Evolutionary conservation across 2,329 filamentous ascomycete species (phyloP).

Genomic region (Penicillium paneum): DNA sequence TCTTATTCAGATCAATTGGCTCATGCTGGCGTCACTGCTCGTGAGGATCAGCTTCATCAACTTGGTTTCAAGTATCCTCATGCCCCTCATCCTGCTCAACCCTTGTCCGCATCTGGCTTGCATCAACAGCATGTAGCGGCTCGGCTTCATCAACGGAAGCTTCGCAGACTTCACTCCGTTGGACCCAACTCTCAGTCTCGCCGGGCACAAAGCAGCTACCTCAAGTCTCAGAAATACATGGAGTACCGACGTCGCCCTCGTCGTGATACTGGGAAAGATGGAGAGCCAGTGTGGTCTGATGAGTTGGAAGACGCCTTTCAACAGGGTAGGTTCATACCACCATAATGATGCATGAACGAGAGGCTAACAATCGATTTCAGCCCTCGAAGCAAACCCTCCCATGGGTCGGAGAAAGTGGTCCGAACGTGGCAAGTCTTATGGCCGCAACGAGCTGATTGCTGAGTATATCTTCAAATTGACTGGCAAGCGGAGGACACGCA

Average conservation of each 20-base stretch:
- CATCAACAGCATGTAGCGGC: constrained; percentile 29
- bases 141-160: constrained; percentile 35
- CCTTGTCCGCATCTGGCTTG: constrained; percentile 24
- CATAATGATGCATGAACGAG: neutral
- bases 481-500: constrained; percentile 52
- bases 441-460: constrained; percentile 61
- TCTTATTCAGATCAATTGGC: constrained; percentile 37
- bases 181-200: constrained; percentile 28
- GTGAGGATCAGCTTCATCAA: constrained; percentile 37
- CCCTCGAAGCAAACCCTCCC: constrained; percentile 54
- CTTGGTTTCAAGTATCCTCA: constrained; percentile 39
- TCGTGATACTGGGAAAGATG: constrained; percentile 44
- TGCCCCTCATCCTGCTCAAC: constrained; percentile 26
- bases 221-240: constrained; percentile 45
- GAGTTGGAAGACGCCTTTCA: constrained; percentile 49
- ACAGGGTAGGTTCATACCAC: constrained; percentile 36
- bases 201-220: constrained; percentile 32
- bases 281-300: constrained; percentile 47
- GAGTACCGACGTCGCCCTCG: constrained; percentile 45
- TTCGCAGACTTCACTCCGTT: constrained; percentile 36
- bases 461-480: constrained; percentile 56
- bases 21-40: constrained; percentile 27
- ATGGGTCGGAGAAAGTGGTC: constrained; percentile 57
- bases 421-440: constrained; percentile 52
- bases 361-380: constrained; percentile 27